phyloP scores from a whole-genome alignment of 1,139 yeast species.

The Scheffersomyces illinoinensis region DNA sequence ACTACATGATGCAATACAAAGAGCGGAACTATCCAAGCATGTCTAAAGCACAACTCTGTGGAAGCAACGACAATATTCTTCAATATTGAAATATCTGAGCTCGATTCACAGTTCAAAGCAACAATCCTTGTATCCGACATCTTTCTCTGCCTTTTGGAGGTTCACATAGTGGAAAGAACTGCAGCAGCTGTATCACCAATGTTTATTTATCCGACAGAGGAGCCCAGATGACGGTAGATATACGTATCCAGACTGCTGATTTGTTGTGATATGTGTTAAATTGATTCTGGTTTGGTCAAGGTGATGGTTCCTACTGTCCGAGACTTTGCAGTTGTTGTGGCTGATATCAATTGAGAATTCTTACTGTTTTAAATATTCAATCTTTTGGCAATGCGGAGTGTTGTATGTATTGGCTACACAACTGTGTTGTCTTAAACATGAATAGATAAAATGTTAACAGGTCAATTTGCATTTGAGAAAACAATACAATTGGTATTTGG shows the following conservation, averaged over 20 bases:
- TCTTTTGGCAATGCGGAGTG: neutral
- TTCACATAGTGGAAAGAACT: slow-evolving; percentile 48
- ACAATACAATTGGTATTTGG: too few relatives aligned
- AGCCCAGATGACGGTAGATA: slow-evolving; percentile 41
- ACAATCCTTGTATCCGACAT: slow-evolving; percentile 36
- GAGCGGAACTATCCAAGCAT: slow-evolving; percentile 80
- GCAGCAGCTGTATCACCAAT: slow-evolving; percentile 61
- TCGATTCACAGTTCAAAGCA: slow-evolving; percentile 27
- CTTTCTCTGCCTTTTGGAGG: slow-evolving; percentile 33
- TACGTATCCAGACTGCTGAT: neutral
- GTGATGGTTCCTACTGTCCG: neutral
- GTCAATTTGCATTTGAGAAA: too few relatives aligned
- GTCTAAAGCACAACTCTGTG: slow-evolving; percentile 63
- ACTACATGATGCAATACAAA: slow-evolving; percentile 36
- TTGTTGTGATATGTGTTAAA: neutral
- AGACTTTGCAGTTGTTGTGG: neutral
- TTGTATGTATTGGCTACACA: neutral
- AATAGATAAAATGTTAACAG: neutral
- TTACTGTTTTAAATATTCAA: too few relatives aligned
- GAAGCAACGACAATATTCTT: slow-evolving; percentile 55
- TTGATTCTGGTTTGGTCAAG: neutral
- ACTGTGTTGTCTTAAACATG: neutral
- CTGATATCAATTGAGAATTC: neutral
- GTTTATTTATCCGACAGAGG: slow-evolving; percentile 58
- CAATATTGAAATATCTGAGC: slow-evolving; percentile 43